Evolutionary conservation across 768 basidiomycete species (phyloP), one percentile per base, ranked within the genome.

Genomic region (Podaxis sp.): DNA sequence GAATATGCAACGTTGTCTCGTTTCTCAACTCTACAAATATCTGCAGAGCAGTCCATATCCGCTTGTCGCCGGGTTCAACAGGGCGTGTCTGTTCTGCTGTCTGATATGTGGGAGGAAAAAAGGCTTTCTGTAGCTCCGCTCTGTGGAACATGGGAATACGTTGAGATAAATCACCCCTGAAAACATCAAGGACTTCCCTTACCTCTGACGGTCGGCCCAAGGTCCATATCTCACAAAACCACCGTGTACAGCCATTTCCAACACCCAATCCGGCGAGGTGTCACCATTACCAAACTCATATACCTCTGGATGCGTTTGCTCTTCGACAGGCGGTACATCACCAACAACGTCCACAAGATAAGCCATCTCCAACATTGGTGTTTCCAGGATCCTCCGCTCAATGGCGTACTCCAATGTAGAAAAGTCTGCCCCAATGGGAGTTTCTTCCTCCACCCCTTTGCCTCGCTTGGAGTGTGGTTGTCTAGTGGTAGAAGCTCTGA

Each of bases 171-270:
- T 36, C 28, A 24, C 11, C 30, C 13, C 19, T 22, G 11, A 52
- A 1, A 26, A 49, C 30, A n/a, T 9, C 24, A 56, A 36, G 44
- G 48, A 15, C 28, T 24, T 12, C 57, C 22, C 63, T 68, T 70
- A 88, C 92, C 95, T 81, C 74, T 97, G 96, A 26, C 96, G 83
- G 75, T 99, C 96, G 24, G 95, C 90, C 96, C 96, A 99, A 3
- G 96, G 96, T 4, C 96, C 96, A 71, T 98, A 99, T 19, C 86
- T 83, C 39, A 97, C 66, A 39, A 81, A 73, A 0, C 93, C 96
- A 17, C 87, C 87, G 63, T 85, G 79, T n/a, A 98, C 78, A 17
- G 88, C 82, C 17, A 99, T 67, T 69, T 99, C 93, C 26, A 97
- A 76, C 2, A 96, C 96, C 93, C 95, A 99, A 70, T 99, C 93